Evolutionary conservation across 2,329 filamentous ascomycete species (phyloP), one percentile per base, ranked within the genome.

Genomic region (Aspergillus sp.): DNA sequence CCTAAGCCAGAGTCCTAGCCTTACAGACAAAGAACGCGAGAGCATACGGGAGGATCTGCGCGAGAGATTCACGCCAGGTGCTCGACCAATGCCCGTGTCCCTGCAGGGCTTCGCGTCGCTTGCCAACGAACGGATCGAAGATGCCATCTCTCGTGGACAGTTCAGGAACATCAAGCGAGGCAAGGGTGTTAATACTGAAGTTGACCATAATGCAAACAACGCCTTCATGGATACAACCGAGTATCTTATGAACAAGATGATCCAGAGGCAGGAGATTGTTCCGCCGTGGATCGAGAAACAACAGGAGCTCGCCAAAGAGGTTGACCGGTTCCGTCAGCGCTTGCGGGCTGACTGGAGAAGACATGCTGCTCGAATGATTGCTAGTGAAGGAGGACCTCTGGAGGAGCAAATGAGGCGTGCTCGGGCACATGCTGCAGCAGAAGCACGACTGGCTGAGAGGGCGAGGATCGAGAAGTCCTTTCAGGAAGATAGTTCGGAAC

Each of bases 281-380:
- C 93, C 93, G 1, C 91, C 91, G 0, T 98, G 93, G 93, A 97
- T 98, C 50, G 93, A 98, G 69, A 97, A 96, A 70, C 93, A 98
- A 66, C 91, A 97, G 64, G 90, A 96, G 60, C 73, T 97, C 5
- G 78, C 83, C 9, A 82, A 81, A 51, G 79, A 86, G 0, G 79
- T 84, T 1, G 78, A 75, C 10, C 75, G 77, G 1, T 96, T 98
- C 62, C 80, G 93, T 2, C 71, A 75, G 2, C 75, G 88, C n/a
- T 63, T 97, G 51, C 76, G 90, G 32, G 81, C 77, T 37, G 89
- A 95, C 58, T 97, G 91, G 91, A 83, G 81, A 63, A 78, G 90
- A 32, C 88, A 95, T 67, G 88, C 86, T 4, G 84, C 88, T 1
- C 75, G 88, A 44, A 79, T 83, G 58, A 94, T 97, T 55, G 77